phyloP scores from a whole-genome alignment of 1,139 yeast species.

The Magnusiomyces fungicola region DNA sequence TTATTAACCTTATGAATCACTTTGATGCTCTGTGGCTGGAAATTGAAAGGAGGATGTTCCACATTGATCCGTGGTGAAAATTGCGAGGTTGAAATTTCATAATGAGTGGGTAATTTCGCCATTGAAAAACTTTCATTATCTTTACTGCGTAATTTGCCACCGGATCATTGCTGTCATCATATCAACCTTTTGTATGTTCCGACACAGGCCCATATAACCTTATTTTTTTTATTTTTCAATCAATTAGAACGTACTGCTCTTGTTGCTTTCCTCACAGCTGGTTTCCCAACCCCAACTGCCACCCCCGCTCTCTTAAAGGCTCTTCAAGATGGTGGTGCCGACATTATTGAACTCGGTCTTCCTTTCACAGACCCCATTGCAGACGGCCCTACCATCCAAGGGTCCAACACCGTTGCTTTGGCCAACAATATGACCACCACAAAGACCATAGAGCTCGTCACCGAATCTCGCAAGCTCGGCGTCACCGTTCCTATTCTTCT shows the following conservation, averaged over 20 bases:
- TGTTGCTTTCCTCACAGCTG: conserved; percentile 90
- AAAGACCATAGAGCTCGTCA: conserved; percentile 61
- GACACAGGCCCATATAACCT: no score
- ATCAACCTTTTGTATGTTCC: no score
- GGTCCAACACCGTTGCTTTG: conserved; percentile 65
- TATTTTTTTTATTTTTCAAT: neutral
- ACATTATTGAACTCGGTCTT: conserved; percentile 86
- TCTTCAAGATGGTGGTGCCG: conserved; percentile 92
- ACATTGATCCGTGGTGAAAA: no score
- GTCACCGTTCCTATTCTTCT: conserved; percentile 81
- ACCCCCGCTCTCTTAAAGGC: conserved; percentile 82
- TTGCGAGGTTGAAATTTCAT: no score
- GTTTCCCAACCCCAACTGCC: conserved; percentile 80
- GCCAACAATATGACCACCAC: conserved; percentile 71
- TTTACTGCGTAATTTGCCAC: no score
- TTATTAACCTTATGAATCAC: no score
- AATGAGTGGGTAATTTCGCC: no score
- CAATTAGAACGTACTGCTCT: conserved; percentile 65
- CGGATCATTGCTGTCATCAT: no score
- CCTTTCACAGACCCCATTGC: conserved; percentile 99
- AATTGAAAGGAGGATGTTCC: no score
- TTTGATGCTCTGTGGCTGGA: no score
- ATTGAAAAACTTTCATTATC: no score
- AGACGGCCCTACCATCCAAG: conserved; percentile 95
- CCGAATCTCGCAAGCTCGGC: conserved; percentile 70